These are phyloP conservation scores for Wolfiporia cocos DNA, from an alignment of 1,284 basidiomycete species.

Conservation along the genomic window DNA sequence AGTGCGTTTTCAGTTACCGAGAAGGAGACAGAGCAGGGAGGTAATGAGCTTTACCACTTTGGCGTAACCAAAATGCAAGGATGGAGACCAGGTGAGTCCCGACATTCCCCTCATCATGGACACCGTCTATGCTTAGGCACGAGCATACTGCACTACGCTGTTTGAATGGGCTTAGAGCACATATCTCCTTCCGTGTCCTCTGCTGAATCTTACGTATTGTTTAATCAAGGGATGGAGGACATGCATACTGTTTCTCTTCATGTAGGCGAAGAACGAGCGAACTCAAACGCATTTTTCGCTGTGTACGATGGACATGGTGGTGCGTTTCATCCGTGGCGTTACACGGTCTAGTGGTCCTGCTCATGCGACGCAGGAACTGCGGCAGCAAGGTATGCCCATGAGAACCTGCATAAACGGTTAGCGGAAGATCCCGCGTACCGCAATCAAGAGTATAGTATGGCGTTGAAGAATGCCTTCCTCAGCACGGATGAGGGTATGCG, in stretches of 20 bases:
- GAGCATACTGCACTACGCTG: conserved; percentile 1
- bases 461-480: conserved; percentile 87
- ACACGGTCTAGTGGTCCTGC: background rate
- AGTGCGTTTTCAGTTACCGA: conserved; percentile 54
- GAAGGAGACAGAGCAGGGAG: conserved; percentile 79
- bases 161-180: too few species aligned
- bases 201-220: conserved; percentile 9
- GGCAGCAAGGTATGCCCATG: conserved; percentile 88
- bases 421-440: conserved; percentile 70
- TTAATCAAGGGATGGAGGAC: conserved; percentile 88
- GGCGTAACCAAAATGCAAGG: conserved; percentile 98
- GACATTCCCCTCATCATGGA: conserved; percentile 1
- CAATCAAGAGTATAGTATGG: conserved; percentile 64
- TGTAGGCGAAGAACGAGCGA: conserved; percentile 45
- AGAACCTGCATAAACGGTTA: conserved; percentile 83
- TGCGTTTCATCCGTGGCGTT: conserved; percentile 32
- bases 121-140: conserved; percentile 65
- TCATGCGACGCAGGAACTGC: conserved; percentile 56
- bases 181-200: too few species aligned
- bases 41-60: conserved; percentile 76
- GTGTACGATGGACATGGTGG: conserved; percentile 99
- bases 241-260: conserved; percentile 83
- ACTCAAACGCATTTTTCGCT: conserved; percentile 82
- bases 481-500: conserved; percentile 94
- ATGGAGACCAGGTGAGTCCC: conserved; percentile 90